phyloP scores from a whole-genome alignment of 192 early-diverging fungal genomes.

The Entomortierella lignicola region DNA sequence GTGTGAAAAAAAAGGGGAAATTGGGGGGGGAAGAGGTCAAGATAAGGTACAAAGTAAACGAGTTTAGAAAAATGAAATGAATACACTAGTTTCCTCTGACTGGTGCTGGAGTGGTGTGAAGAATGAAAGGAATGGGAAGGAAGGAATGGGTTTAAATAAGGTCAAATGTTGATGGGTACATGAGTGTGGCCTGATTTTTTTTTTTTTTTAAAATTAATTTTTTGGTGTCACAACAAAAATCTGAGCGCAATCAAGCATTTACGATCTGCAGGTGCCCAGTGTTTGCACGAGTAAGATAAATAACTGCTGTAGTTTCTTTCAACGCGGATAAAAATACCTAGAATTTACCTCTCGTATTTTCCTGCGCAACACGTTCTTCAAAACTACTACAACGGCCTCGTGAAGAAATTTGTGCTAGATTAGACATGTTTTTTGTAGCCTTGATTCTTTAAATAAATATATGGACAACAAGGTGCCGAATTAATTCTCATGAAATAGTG shows the following conservation, averaged over 20 bases:
- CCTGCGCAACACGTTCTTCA: too few species aligned
- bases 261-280: too few species aligned
- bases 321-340: not conserved
- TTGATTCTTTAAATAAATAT: not conserved
- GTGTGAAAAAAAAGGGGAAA: not conserved
- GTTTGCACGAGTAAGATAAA: too few species aligned
- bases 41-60: not conserved
- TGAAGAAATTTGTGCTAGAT: too few species aligned
- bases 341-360: too few species aligned
- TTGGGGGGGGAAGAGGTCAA: not conserved
- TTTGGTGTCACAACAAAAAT: too few species aligned
- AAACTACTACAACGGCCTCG: too few species aligned
- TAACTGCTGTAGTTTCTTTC: too few species aligned
- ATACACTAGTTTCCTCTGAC: too few species aligned
- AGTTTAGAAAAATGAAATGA: not conserved
- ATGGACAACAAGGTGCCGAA: too few species aligned
- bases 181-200: constrained; percentile 53
- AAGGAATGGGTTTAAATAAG: too few species aligned
- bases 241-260: too few species aligned
- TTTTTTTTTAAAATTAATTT: constrained; percentile 11
- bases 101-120: not conserved
- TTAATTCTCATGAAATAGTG: constrained; percentile 8
- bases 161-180: not conserved
- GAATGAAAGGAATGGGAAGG: not conserved
- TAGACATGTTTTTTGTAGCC: not conserved